phyloP scores from a whole-genome alignment of 1,139 yeast genomes.

The Tardiomyces depauwii region DNA sequence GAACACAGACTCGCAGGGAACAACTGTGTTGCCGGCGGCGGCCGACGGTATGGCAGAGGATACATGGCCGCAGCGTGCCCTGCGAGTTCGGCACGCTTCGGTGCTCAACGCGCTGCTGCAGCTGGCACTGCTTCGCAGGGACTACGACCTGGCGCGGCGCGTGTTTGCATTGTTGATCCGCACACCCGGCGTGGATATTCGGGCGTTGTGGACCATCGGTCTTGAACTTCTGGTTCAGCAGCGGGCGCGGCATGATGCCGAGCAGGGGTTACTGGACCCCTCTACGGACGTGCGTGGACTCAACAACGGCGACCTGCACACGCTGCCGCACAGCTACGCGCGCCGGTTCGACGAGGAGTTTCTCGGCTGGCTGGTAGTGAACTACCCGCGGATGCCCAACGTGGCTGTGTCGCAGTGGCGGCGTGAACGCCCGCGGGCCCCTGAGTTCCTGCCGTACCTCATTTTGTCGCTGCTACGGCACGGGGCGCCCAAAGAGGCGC shows the following conservation, averaged over 20 bases:
- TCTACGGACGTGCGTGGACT: conserved; percentile 1
- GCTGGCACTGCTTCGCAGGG: conserved; percentile 26
- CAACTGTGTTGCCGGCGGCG: not conserved
- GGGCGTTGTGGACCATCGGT: conserved; percentile 39
- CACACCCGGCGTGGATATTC: conserved; percentile 31
- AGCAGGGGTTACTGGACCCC: not conserved
- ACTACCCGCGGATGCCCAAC: conserved; percentile 9
- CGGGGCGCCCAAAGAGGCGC: conserved; percentile 13
- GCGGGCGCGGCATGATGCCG: conserved; percentile 12
- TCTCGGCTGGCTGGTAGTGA: conserved; percentile 18
- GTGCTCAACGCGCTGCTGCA: conserved; percentile 13
- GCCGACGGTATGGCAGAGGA: not conserved
- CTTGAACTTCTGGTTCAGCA: conserved; percentile 25
- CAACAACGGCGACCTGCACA: conserved; percentile 9
- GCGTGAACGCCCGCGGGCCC: conserved; percentile 10
- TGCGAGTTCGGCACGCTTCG: conserved; percentile 15
- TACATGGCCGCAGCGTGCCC: conserved; percentile 6
- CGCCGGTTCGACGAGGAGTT: conserved; percentile 15
- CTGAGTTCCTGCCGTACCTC: conserved; percentile 11
- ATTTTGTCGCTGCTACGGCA: conserved; percentile 14
- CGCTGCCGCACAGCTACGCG: conserved; percentile 5
- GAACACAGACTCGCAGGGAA: not conserved
- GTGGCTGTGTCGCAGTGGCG: conserved; percentile 3
- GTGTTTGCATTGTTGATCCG: conserved; percentile 32
- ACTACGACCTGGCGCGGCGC: conserved; percentile 34